phyloP scores from a whole-genome alignment of 345 rosid species.

The Citrus reticulata region DNA sequence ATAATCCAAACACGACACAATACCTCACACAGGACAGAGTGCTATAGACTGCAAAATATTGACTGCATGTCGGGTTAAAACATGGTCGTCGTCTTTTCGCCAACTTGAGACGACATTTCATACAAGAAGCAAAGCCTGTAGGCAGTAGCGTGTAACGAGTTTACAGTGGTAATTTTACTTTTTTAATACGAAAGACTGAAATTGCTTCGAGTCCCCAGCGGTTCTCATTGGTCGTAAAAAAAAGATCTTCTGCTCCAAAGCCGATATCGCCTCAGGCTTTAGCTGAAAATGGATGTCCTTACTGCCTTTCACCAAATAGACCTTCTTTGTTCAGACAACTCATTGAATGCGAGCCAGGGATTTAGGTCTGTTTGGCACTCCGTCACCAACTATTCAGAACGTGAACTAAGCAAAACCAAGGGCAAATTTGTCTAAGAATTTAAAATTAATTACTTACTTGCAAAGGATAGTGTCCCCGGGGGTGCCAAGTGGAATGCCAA shows the following conservation, averaged over 20 bases:
- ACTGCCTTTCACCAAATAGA: not conserved
- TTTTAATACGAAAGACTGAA: no score
- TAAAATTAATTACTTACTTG: not conserved
- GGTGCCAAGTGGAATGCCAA: constrained; percentile 15
- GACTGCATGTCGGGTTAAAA: not conserved
- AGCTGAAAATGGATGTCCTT: not conserved
- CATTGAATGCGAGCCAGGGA: not conserved
- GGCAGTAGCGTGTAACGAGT: no score
- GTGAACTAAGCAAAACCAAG: not conserved
- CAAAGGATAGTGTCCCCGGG: not conserved
- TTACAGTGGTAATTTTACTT: not conserved
- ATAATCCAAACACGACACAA: not conserved
- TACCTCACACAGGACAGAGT: not conserved
- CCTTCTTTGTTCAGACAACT: not conserved
- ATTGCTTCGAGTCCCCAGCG: not conserved
- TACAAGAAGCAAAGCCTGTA: not conserved
- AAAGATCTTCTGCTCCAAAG: constrained; percentile 8
- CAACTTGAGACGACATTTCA: not conserved
- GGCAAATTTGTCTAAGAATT: not conserved
- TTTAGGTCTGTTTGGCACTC: not conserved
- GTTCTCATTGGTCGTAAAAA: not conserved
- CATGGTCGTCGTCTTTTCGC: not conserved
- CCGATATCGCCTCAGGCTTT: constrained; percentile 1
- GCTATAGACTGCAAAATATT: not conserved
- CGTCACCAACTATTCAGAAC: not conserved